These are phyloP conservation scores for Fusarium albosuccineum DNA, from an alignment of 2,329 filamentous ascomycete genomes.

Conservation along the genomic window DNA sequence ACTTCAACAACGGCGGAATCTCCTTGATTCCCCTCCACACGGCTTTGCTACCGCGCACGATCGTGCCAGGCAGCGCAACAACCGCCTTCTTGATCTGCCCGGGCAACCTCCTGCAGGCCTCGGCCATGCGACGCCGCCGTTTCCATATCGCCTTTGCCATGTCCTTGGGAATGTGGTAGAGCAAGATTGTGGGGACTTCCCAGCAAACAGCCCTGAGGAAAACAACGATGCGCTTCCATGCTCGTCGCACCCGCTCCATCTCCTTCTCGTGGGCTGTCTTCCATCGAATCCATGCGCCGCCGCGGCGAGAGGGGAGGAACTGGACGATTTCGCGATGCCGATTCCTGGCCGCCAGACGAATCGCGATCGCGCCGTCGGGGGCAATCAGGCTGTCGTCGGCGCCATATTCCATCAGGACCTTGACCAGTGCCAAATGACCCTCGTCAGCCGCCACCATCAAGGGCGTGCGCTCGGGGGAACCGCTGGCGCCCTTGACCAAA, in stretches of 20 bases:
- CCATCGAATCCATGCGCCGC: constrained; percentile 56
- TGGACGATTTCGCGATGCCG: constrained; percentile 59
- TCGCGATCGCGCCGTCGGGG: constrained; percentile 59
- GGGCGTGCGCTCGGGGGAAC: constrained; percentile 53
- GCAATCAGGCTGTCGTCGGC: constrained; percentile 60
- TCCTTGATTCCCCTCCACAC: constrained; percentile 41
- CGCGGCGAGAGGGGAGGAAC: constrained; percentile 56
- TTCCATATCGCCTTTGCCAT: constrained; percentile 37
- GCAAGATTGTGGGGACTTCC: constrained; percentile 47
- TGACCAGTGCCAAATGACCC: constrained; percentile 57
- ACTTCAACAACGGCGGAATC: constrained; percentile 25
- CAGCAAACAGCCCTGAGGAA: constrained; percentile 48
- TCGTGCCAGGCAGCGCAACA: constrained; percentile 30
- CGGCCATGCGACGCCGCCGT: constrained; percentile 44
- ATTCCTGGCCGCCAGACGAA: constrained; percentile 58
- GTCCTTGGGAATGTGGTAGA: constrained; percentile 46
- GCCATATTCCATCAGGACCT: constrained; percentile 54
- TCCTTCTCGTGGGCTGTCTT: constrained; percentile 49
- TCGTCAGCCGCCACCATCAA: constrained; percentile 58
- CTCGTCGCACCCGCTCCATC: constrained; percentile 43
- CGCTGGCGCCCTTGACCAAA: background rate
- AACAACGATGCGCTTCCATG: constrained; percentile 37
- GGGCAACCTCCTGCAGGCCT: constrained; percentile 51
- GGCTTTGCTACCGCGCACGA: constrained; percentile 19
- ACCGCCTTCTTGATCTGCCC: constrained; percentile 36